Evolutionary conservation across 1,139 yeast species (phyloP).

Genomic region (Diutina sp.): DNA sequence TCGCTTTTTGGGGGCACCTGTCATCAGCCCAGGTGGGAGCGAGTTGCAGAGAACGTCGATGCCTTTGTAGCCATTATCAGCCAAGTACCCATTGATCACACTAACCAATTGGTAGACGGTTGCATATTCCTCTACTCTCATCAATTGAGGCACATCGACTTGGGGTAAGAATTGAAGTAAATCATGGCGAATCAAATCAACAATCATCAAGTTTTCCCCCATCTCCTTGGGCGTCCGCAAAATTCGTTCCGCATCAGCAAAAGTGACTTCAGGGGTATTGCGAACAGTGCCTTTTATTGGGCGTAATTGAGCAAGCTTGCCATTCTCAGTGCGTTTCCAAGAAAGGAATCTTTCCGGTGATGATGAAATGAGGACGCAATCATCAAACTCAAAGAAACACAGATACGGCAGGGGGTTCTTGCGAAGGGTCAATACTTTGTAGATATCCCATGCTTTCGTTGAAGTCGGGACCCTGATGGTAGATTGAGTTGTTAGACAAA

Average conservation of each 20-base stretch:
- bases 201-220: slow-evolving; percentile 96
- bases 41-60: slow-evolving; percentile 68
- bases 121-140: slow-evolving; percentile 87
- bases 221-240: slow-evolving; percentile 82
- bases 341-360: slow-evolving; percentile 90
- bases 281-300: slow-evolving; percentile 95
- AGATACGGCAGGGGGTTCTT: slow-evolving; percentile 92
- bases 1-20: slow-evolving; percentile 95
- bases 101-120: slow-evolving; percentile 89
- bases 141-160: slow-evolving; percentile 65
- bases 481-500: slow-evolving; percentile 80
- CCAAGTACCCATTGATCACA: slow-evolving; percentile 60
- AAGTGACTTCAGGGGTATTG: slow-evolving; percentile 39
- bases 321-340: slow-evolving; percentile 41
- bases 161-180: slow-evolving; percentile 54
- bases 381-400: slow-evolving; percentile 65
- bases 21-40: slow-evolving; percentile 98
- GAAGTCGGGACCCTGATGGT: slow-evolving; percentile 35
- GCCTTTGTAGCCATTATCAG: slow-evolving; percentile 39
- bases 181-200: slow-evolving; percentile 90
- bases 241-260: slow-evolving; percentile 47
- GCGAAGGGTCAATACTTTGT: slow-evolving; percentile 47
- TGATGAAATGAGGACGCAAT: slow-evolving; percentile 62
- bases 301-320: slow-evolving; percentile 55
- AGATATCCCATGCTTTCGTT: slow-evolving; percentile 63